A percentile compares a stretch with the other conserved stretches of the same genome.
These are phyloP conservation scores for Beauveria sp. DNA, from an alignment of 2,329 filamentous ascomycete genomes.

Conservation along the genomic window DNA sequence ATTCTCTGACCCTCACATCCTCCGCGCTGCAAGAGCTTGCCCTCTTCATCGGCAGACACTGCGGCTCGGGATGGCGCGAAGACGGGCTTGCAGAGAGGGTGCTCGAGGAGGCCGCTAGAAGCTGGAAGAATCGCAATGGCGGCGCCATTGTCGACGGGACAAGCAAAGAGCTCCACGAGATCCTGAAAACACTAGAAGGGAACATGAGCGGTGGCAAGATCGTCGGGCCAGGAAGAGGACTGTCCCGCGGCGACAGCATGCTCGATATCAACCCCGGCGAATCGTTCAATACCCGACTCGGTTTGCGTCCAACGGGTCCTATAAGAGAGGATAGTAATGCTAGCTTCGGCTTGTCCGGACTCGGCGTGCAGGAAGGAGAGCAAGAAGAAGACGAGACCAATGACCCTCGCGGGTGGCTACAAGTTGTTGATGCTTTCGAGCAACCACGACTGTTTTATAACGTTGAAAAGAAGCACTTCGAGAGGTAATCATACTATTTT, in stretches of 20 bases:
- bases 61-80: conserved; percentile 93
- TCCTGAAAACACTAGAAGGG: conserved; percentile 75
- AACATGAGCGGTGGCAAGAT: conserved; percentile 83
- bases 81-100: conserved; percentile 89
- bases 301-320: conserved; percentile 38
- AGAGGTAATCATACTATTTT: conserved; percentile 46
- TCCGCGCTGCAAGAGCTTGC: conserved; percentile 79
- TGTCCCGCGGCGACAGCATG: conserved; percentile 52
- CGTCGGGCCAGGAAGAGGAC: conserved; percentile 40
- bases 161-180: conserved; percentile 67
- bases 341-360: conserved; percentile 55
- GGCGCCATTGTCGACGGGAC: conserved; percentile 86
- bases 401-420: conserved; percentile 77
- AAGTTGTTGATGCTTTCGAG: conserved; percentile 73
- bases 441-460: conserved; percentile 77
- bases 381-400: conserved; percentile 52
- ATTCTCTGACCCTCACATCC: conserved; percentile 86
- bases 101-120: conserved; percentile 81
- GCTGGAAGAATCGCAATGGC: conserved; percentile 85
- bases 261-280: conserved; percentile 51
- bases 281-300: conserved; percentile 46
- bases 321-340: conserved; percentile 54
- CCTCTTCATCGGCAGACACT: conserved; percentile 84
- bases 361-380: conserved; percentile 45
- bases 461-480: conserved; percentile 80